Percentiles rank a stretch among this genome's conserved stretches.
Evolutionary conservation across 164 flowering plant genomes (phyloP).

Genomic region (Macadamia tetraphylla): DNA sequence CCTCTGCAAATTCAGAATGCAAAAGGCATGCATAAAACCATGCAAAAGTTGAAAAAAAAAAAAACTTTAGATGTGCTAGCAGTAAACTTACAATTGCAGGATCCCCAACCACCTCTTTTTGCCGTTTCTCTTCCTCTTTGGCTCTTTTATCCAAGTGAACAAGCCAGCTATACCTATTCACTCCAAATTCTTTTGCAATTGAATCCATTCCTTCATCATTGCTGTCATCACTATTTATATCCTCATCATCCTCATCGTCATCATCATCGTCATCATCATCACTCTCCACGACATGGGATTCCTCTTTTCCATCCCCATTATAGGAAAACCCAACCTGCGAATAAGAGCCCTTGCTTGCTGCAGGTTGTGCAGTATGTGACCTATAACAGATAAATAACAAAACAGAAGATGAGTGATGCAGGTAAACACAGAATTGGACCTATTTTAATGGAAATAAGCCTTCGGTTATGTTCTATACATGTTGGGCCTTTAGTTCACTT

Average conservation of each 20-base stretch:
- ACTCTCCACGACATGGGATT: slow-evolving; percentile 45
- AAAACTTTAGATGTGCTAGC: not conserved
- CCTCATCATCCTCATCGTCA: slow-evolving; percentile 78
- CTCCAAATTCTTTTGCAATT: slow-evolving; percentile 96
- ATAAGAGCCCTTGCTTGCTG: slow-evolving; percentile 82
- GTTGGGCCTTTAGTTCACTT: too few relatives aligned
- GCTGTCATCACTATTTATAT: slow-evolving; percentile 90
- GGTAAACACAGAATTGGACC: not conserved
- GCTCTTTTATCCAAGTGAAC: slow-evolving; percentile 94
- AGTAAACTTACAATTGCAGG: slow-evolving; percentile 80
- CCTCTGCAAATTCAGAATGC: slow-evolving; percentile 39
- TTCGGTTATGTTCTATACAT: too few relatives aligned
- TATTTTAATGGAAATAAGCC: too few relatives aligned
- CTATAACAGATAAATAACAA: slow-evolving; percentile 23
- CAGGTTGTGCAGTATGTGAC: slow-evolving; percentile 51
- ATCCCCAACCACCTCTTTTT: slow-evolving; percentile 92
- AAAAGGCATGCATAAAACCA: not conserved
- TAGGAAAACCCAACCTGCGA: slow-evolving; percentile 97
- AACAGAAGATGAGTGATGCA: not conserved
- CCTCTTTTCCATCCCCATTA: slow-evolving; percentile 75
- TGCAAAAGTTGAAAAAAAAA: not conserved
- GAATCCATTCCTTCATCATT: slow-evolving; percentile 89
- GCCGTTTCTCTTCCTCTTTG: slow-evolving; percentile 91
- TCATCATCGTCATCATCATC: slow-evolving; percentile 76
- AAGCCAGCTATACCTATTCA: slow-evolving; percentile 95